A percentile compares a stretch with the other conserved stretches of the same genome.
These are phyloP conservation scores for Wolfiporia cocos DNA, from an alignment of 1,284 basidiomycete genomes.

Conservation along the genomic window DNA sequence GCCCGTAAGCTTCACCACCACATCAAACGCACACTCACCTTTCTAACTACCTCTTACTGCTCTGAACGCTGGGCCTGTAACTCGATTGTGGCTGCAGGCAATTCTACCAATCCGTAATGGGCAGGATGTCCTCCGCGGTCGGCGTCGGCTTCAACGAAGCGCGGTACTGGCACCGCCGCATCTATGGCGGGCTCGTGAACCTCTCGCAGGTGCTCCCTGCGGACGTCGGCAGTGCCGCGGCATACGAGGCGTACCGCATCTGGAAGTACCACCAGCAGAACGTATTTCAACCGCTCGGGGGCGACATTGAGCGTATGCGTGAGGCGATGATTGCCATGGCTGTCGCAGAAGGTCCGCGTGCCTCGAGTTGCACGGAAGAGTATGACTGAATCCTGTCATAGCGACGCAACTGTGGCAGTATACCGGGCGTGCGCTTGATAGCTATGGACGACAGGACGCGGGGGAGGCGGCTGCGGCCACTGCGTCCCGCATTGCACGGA, in stretches of 20 bases:
- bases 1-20: constrained; percentile 46
- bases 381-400: constrained; percentile 3
- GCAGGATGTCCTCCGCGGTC: constrained; percentile 27
- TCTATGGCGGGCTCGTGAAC: constrained; percentile 49
- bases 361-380: not conserved
- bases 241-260: constrained; percentile 58
- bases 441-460: constrained; percentile 7
- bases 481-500: constrained; percentile 5
- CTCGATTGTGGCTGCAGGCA: too few relatives aligned
- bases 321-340: constrained; percentile 59
- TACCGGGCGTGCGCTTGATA: constrained; percentile 9
- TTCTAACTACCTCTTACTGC: too few relatives aligned
- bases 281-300: constrained; percentile 47
- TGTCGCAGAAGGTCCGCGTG: constrained; percentile 48
- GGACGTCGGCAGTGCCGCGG: constrained; percentile 63
- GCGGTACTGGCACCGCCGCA: constrained; percentile 48
- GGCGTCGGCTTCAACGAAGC: constrained; percentile 54
- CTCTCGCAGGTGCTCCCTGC: constrained; percentile 34
- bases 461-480: constrained; percentile 9
- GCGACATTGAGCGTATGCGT: constrained; percentile 47
- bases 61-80: too few relatives aligned
- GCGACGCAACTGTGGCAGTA: constrained; percentile 12
- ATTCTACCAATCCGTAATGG: constrained; percentile 53
- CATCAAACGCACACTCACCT: too few relatives aligned
- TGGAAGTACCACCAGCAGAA: constrained; percentile 45